Conservation (phyloP, 2,329 filamentous ascomycete genomes). For the Ceratocystis diversiconidia region DNA sequence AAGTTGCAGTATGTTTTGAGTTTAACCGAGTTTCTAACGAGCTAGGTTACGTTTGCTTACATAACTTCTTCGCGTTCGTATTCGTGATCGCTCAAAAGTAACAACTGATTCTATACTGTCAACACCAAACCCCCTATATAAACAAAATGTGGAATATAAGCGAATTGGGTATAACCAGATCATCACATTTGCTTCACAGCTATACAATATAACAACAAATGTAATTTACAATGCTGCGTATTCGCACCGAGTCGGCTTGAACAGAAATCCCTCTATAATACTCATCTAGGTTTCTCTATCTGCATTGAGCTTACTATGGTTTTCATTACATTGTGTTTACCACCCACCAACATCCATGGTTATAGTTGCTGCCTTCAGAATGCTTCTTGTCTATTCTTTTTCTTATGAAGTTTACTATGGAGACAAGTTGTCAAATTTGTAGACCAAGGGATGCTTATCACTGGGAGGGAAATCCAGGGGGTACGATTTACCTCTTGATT, state of each 20-base stretch:
- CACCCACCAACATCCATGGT: no score
- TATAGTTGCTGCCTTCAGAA: no score
- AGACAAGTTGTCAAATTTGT: background rate
- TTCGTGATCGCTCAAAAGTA: constrained; percentile 16
- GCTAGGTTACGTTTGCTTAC: background rate
- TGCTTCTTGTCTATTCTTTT: background rate
- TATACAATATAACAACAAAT: no score
- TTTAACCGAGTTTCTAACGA: constrained; percentile 7
- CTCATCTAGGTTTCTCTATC: no score
- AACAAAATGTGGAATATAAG: background rate
- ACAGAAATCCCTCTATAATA: no score
- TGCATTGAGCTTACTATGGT: no score
- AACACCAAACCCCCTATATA: no score
- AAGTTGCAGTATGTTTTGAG: background rate
- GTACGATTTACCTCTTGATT: background rate
- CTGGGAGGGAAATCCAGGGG: constrained; percentile 7
- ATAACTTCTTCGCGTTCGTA: constrained; percentile 20
- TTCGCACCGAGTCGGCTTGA: no score
- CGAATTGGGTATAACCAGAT: background rate
- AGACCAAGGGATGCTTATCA: background rate
- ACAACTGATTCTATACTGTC: background rate
- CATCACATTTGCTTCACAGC: no score
- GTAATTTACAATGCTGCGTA: no score
- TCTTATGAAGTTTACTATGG: background rate
- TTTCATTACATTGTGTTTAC: no score